Base-by-base conservation (phyloP, 306 rosid genomes). In the Cyamopsis tetragonoloba region DNA sequence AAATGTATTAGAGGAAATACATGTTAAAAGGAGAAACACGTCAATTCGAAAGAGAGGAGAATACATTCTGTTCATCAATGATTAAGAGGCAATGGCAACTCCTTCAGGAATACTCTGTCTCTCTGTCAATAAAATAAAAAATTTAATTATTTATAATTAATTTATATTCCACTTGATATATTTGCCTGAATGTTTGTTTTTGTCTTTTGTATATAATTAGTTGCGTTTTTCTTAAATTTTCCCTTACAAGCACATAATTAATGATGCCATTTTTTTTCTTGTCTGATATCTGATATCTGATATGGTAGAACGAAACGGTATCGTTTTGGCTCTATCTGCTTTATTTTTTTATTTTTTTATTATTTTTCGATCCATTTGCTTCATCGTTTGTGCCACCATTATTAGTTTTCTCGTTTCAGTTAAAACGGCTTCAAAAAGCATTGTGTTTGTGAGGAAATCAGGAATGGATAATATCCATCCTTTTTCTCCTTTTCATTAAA, bases 31-130 rank as follows among this genome's bases (percentile, higher is more conserved):
- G n/a, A n/a, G n/a, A n/a, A n/a, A n/a, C n/a, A n/a, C n/a, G n/a
- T n/a, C n/a, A n/a, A n/a, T n/a, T n/a, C n/a, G n/a, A n/a, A n/a
- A n/a, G n/a, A 13, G 46, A 31, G 46, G 20, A 23, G 1, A 72
- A 17, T 70, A 43, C 15, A 53, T 65, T 76, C 50, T 53, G 49
- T 62, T 43, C 46, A 17, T 60, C 46, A 68, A 76, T 76, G 18
- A 76, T 61, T 51, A 70, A 31, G n/a, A n/a, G 46, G 50, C 38
- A 62, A 61, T 62, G 61, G 20, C 62, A 62, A 55, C 58, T 69
- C 58, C 46, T 48, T 70, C 6, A 65, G 57, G 18, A 39, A 48
- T 41, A 38, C 74, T 31, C 67, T 44, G 61, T 34, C 6, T 47
- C 54, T 9, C 14, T 38, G 7, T 39, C n/a, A 37, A 62, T 19